Evolutionary conservation across 331 rosid genomes (phyloP), one percentile per base, ranked within the genome.

Genomic region (Acacia concinna): DNA sequence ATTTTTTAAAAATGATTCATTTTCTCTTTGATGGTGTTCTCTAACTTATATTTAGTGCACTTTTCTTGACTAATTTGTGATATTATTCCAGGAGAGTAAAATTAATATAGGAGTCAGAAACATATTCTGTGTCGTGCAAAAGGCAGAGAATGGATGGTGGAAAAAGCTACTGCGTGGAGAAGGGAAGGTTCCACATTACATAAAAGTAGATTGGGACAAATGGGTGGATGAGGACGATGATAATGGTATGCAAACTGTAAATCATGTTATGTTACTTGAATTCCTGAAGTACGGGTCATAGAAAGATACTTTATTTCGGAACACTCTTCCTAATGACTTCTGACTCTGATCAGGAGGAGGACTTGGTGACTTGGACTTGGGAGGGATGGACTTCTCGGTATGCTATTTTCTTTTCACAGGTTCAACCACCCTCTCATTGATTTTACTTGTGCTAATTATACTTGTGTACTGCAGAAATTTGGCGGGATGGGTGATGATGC

Each of bases 361-460:
- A 83, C 40, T 3, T 51, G 90, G 83, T 71, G 99, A 93, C 68
- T 8, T 73, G 81, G 98, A 93, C 81, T 68, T 89, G 83, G 97
- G 97, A 66, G 99, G 95, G 43, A 96, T 96, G 99, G 99, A 96
- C 81, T 93, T 96, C 86, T 96, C 98, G 88, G 98, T 96, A 87
- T 84, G 97, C 80, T 62, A 28, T 7, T 17, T 67, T 70, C 62
- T 71, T 14, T 5, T 79, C 27, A 73, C 34, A 13, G 23, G 47
- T 77, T 57, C 28, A 72, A 73, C 20, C 44, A 5, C 8, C 66
- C 18, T 17, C 13, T 30, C 38, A 15, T 18, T 31, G 8, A 30
- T 59, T 21, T 78, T 81, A 46, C 20, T 81, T 78, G 65, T 78
- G 67, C 73, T 25, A 13, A 25, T 27, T 43, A 10, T 15, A 64